A percentile compares a stretch with the other conserved stretches of the same genome.
These are phyloP conservation scores for Juglanconis sp. DNA, from an alignment of 2,329 filamentous ascomycete genomes.

Conservation along the genomic window DNA sequence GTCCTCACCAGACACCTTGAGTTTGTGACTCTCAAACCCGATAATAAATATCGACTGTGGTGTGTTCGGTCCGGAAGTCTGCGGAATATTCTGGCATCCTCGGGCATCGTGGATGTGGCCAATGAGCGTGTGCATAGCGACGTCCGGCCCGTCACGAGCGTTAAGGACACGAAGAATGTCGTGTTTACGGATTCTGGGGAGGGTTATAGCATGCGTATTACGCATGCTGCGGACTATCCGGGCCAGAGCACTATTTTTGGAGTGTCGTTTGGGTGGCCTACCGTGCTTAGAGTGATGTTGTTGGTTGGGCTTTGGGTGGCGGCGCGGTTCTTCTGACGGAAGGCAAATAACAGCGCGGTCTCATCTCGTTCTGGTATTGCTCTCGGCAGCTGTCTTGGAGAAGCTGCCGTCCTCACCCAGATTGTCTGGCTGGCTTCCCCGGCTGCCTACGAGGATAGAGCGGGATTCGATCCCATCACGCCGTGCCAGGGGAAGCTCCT, in stretches of 20 bases:
- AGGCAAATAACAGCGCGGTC: background rate
- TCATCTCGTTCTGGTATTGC: background rate
- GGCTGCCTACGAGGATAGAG: no score
- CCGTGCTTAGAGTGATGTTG: background rate
- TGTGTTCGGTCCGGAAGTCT: no score
- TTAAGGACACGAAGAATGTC: background rate
- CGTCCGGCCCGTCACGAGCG: background rate
- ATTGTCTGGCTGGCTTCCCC: no score
- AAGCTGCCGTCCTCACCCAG: no score
- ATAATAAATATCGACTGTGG: no score
- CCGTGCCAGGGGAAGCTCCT: no score
- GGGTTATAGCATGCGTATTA: background rate
- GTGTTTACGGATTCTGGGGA: background rate
- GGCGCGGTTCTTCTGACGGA: background rate
- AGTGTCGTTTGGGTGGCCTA: background rate
- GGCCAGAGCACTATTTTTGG: background rate
- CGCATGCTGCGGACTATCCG: background rate
- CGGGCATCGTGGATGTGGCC: conserved; percentile 5
- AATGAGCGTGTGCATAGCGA: background rate
- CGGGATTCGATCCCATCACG: no score
- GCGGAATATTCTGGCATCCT: conserved; percentile 1
- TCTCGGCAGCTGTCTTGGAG: background rate
- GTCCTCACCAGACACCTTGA: no score
- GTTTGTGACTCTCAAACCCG: background rate
- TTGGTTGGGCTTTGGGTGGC: background rate